A percentile compares a stretch with the other conserved stretches of the same genome.
phyloP scores from a whole-genome alignment of 2,329 filamentous ascomycete species.

The Colletotrichum tofieldiae region DNA sequence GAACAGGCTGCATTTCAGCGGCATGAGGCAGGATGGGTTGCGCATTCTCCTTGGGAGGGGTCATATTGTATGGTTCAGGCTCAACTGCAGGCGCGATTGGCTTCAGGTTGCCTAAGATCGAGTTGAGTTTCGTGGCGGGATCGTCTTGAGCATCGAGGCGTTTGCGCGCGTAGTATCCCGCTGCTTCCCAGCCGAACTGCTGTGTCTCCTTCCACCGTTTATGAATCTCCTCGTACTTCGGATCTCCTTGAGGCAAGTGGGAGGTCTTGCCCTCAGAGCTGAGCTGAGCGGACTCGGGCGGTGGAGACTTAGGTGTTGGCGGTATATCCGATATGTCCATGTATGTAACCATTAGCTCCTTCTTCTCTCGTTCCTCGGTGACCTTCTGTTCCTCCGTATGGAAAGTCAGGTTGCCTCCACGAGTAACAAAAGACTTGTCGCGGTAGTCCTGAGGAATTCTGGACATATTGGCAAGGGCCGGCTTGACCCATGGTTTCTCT shows the following conservation, averaged over 20 bases:
- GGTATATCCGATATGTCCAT: slow-evolving; percentile 69
- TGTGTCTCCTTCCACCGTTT: slow-evolving; percentile 64
- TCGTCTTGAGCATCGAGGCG: slow-evolving; percentile 59
- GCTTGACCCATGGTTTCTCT: slow-evolving; percentile 68
- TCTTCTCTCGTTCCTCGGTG: slow-evolving; percentile 71
- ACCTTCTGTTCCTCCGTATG: slow-evolving; percentile 69
- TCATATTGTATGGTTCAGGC: slow-evolving; percentile 43
- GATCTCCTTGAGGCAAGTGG: slow-evolving; percentile 57
- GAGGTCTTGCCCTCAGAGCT: slow-evolving; percentile 49
- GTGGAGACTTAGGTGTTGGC: slow-evolving; percentile 69
- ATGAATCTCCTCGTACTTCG: slow-evolving; percentile 65
- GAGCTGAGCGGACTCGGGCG: slow-evolving; percentile 51
- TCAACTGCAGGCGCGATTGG: slow-evolving; percentile 35
- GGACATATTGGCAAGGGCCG: slow-evolving; percentile 63
- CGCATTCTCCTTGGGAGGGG: slow-evolving; percentile 35
- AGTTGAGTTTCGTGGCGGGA: slow-evolving; percentile 56
- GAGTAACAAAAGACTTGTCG: slow-evolving; percentile 66
- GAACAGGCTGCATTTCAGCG: slow-evolving; percentile 51
- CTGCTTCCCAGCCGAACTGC: slow-evolving; percentile 60
- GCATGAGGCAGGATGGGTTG: slow-evolving; percentile 50
- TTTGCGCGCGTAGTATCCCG: slow-evolving; percentile 60
- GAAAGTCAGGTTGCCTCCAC: slow-evolving; percentile 67
- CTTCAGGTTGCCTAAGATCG: slow-evolving; percentile 53
- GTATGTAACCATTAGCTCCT: slow-evolving; percentile 75
- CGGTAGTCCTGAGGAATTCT: slow-evolving; percentile 62